phyloP scores from a whole-genome alignment of 202 grass and related monocot genomes.

The Panicum hallii region DNA sequence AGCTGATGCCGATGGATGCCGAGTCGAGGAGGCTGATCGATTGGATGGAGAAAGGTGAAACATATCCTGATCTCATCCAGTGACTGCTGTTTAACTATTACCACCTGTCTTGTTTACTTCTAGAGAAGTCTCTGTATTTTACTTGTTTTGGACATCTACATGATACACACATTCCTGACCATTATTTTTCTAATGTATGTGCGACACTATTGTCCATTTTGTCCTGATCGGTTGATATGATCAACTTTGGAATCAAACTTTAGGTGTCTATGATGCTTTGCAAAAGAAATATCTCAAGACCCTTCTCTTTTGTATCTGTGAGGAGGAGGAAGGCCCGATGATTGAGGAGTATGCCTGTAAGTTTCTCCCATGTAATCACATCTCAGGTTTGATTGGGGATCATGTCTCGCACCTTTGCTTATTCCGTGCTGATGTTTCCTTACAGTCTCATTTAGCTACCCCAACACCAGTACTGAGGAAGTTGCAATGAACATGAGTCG shows the following conservation, averaged over 20 bases:
- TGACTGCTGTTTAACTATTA: slow-evolving; percentile 1
- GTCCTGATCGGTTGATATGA: slow-evolving; percentile 28
- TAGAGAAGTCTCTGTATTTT: background rate
- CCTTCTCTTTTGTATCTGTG: slow-evolving; percentile 94
- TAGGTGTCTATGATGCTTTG: slow-evolving; percentile 93
- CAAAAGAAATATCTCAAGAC: slow-evolving; percentile 99
- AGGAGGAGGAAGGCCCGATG: slow-evolving; percentile 79
- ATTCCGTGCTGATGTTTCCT: slow-evolving; percentile 19
- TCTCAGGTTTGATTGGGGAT: slow-evolving; percentile 33
- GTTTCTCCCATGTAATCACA: slow-evolving; percentile 34
- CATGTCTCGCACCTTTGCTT: slow-evolving; percentile 27
- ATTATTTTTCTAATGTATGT: background rate
- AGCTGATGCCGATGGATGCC: slow-evolving; percentile 96
- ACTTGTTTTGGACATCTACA: slow-evolving; percentile 8
- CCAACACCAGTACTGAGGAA: slow-evolving; percentile 66
- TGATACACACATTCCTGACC: background rate
- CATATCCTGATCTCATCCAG: slow-evolving; percentile 6
- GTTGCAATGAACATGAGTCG: slow-evolving; percentile 90
- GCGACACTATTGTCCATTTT: background rate
- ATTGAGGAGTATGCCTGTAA: slow-evolving; percentile 96
- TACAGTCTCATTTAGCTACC: slow-evolving; percentile 96
- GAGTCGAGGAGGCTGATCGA: slow-evolving; percentile 94
- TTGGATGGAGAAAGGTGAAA: slow-evolving; percentile 99
- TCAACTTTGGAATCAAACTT: slow-evolving; percentile 44
- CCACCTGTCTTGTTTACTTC: background rate